Conservation (phyloP, 2,329 filamentous ascomycete species). For the Ophiostoma montium region DNA sequence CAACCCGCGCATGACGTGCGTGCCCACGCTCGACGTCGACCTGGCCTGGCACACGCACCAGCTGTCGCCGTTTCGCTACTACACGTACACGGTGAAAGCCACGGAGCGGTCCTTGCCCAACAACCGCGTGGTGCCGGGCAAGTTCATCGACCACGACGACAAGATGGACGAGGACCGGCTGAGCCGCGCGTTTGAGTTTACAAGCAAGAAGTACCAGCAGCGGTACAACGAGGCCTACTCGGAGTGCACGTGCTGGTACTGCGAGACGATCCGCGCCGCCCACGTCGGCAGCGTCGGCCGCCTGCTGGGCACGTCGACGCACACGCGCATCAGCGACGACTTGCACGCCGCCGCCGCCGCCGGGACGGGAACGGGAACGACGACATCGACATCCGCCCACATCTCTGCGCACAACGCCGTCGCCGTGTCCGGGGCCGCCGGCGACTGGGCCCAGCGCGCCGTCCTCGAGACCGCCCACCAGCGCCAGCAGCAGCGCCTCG, state of each 20-base stretch:
- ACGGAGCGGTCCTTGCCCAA: slow-evolving; percentile 16
- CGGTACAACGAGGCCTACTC: slow-evolving; percentile 53
- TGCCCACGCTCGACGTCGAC: slow-evolving; percentile 63
- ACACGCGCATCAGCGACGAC: slow-evolving; percentile 29
- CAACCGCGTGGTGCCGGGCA: slow-evolving; percentile 17
- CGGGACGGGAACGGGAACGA: slow-evolving; percentile 34
- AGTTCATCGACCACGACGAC: slow-evolving; percentile 71
- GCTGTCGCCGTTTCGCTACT: slow-evolving; percentile 50
- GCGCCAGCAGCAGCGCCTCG: neutral
- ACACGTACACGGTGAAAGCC: slow-evolving; percentile 33
- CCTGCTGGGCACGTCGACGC: slow-evolving; percentile 30
- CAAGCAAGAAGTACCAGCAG: slow-evolving; percentile 54
- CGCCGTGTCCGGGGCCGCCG: neutral
- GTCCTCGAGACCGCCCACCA: neutral
- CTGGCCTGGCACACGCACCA: slow-evolving; percentile 74
- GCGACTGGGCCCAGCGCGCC: neutral
- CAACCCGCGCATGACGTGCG: slow-evolving; percentile 33
- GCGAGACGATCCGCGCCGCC: slow-evolving; percentile 51
- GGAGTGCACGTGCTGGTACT: slow-evolving; percentile 75
- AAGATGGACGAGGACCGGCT: slow-evolving; percentile 60
- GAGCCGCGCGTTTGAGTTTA: slow-evolving; percentile 55
- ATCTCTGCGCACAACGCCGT: slow-evolving; percentile 63
- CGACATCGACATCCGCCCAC: no score
- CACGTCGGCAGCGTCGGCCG: slow-evolving; percentile 33
- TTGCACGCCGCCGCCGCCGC: slow-evolving; percentile 36